Evolutionary conservation across 257 asterid genomes (phyloP), one percentile per base, ranked within the genome.

Genomic region (Lycium ferocissimum): DNA sequence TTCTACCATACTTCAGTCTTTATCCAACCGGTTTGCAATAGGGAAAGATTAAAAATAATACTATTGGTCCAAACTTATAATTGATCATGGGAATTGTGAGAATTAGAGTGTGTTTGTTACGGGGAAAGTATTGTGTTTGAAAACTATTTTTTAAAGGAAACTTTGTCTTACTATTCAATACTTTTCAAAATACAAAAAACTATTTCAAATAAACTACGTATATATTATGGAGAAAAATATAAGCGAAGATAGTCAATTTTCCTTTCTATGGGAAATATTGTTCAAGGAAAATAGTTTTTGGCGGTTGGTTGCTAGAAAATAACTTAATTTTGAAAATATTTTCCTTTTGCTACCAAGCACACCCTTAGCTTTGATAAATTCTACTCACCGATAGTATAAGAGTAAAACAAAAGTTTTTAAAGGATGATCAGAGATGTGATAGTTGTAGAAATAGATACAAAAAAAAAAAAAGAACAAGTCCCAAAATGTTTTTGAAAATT

Each of bases 391-490:
- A 43, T 71, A n/a, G 59, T 73, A 20, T 13, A 73, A 73, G 80
- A 47, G 81, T 20, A 73, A 20, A 45, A 75, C n/a, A 49, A 47
- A 20, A 12, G 6, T 20, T 47, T 5, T 47, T 11, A 47, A 73
- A 26, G 62, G 26, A 51, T 26, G 26, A 76, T 76, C 63, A 76
- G 65, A 76, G 81, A 51, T 76, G 47, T 76, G 65, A 76, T 53
- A 53, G 82, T 76, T 51, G 82, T 22, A 76, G 82, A 51, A 53
- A 51, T 14, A 26, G 7, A 51, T 76, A 53, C 65, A 17, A 58
- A 58, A 58, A 17, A 76, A 22, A n/a, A 20, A 51, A 51, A 14
- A 4, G 11, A 75, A 20, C 14, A 75, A 51, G 49, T 76, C 17
- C 8, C 45, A 26, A 76, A 49, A 11, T 40, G 11, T 40, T 63